Percentiles rank a stretch among this genome's conserved stretches.
These are phyloP conservation scores for Penicillium taxi DNA, from an alignment of 495 filamentous ascomycete genomes.

Conservation along the genomic window DNA sequence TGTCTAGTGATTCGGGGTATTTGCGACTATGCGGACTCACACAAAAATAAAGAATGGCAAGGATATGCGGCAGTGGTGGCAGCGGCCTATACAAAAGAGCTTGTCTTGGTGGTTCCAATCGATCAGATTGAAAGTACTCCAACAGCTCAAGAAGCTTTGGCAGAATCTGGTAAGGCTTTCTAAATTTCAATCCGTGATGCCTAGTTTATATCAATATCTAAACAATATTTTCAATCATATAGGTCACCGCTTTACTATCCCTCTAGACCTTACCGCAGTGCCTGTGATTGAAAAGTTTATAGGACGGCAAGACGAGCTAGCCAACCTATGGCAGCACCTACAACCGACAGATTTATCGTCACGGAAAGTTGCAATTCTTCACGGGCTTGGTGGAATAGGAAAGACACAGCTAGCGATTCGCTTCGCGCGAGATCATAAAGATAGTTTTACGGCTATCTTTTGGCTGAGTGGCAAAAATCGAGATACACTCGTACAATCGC, in stretches of 20 bases:
- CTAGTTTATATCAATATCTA: no score
- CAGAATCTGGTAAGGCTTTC: conserved; percentile 9
- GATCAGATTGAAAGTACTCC: conserved; percentile 5
- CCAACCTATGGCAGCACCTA: conserved; percentile 18
- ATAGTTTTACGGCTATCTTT: conserved; percentile 23
- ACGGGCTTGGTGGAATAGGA: conserved; percentile 37
- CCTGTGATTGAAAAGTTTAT: conserved; percentile 22
- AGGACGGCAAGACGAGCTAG: conserved; percentile 21
- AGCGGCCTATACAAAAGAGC: conserved; percentile 28
- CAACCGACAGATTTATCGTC: conserved; percentile 9
- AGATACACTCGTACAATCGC: conserved; percentile 14
- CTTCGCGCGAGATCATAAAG: conserved; percentile 23
- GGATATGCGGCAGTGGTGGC: conserved; percentile 29
- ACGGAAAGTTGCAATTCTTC: conserved; percentile 24
- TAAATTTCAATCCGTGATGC: neutral
- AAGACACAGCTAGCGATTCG: conserved; percentile 38
- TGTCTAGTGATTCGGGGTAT: conserved; percentile 35
- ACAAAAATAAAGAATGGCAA: conserved; percentile 37
- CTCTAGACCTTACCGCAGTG: conserved; percentile 17
- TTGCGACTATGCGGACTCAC: conserved; percentile 36
- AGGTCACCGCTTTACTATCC: conserved; percentile 16
- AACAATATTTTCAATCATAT: no score
- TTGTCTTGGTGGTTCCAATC: conserved; percentile 15
- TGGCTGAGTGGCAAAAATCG: conserved; percentile 25
- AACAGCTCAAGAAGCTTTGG: conserved; percentile 5